Base-by-base conservation (phyloP, 306 rosid species). In the Fragaria iinumae region DNA sequence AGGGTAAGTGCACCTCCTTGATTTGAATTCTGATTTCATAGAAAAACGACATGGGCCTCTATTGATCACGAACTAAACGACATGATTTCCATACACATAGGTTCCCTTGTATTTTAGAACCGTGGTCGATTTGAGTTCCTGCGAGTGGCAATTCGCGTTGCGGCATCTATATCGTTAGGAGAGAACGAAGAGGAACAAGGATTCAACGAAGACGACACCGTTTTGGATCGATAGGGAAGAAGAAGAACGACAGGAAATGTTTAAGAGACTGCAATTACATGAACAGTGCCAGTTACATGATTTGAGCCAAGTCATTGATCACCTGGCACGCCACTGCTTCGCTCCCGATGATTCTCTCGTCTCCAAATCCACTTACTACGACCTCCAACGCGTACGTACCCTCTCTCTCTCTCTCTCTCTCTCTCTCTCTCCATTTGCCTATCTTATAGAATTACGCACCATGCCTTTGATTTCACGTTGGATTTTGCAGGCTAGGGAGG, bases 271-370 rank as follows among this genome's bases (percentile, higher is more conserved):
- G 76, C 96, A 85, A 29, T 39, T 41, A 41, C 84, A 81, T 38
- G 91, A 89, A 29, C 91, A 89, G 76, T 86, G 81, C 79, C 89
- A 89, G 62, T 92, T 93, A 4, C 49, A 93, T 21, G 98, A 95
- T 78, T 92, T 91, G 62, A 71, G 88, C 10, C 96, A 83, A 60
- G 87, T 95, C 73, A 81, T 92, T 55, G 97, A 95, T 81, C 99
- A 91, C 81, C 83, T 92, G 72, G 96, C 90, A 78, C 99, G 99
- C 79, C 93, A 96, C 72, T 91, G 98, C 89, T 84, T 92, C 84
- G 93, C 97, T 73, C 89, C 98, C 62, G 96, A 92, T 79, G 97
- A 90, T 79, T 96, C 98, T 67, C 92, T 96, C 65, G 90, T 88
- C 83, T 90, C 99, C 84, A 91, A 89, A 77, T 87, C 96, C 62